Evolutionary conservation across 2,329 filamentous ascomycete genomes (phyloP).

Genomic region (Fusarium caatingaense): DNA sequence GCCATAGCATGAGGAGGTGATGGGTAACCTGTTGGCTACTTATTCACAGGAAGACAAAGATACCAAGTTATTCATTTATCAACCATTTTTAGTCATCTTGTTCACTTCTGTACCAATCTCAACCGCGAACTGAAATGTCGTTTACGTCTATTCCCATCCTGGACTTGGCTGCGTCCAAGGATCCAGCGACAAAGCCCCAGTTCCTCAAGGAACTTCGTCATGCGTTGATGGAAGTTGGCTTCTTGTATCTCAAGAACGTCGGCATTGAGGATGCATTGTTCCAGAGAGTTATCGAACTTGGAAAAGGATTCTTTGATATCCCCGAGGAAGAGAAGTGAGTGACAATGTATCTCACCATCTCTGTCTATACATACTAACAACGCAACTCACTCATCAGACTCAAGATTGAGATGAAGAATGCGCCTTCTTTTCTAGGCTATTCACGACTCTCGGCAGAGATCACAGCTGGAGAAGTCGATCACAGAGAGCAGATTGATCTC

Average conservation of each 20-base stretch:
- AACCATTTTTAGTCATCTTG: conserved; percentile 16
- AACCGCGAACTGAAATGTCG: conserved; percentile 59
- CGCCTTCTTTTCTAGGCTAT: conserved; percentile 77
- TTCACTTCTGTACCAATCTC: background rate
- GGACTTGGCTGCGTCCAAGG: conserved; percentile 74
- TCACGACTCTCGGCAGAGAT: conserved; percentile 73
- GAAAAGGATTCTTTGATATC: conserved; percentile 80
- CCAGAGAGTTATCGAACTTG: conserved; percentile 72
- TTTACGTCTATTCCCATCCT: conserved; percentile 83
- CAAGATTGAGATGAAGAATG: conserved; percentile 79
- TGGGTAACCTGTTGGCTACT: conserved; percentile 30
- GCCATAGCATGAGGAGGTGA: conserved; percentile 48
- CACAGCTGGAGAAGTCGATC: conserved; percentile 80
- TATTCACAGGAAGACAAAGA: conserved; percentile 24
- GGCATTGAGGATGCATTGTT: conserved; percentile 76
- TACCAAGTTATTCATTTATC: conserved; percentile 40
- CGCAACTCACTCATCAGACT: conserved; percentile 55
- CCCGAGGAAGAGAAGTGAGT: conserved; percentile 78
- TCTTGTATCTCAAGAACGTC: conserved; percentile 85
- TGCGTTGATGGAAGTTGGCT: conserved; percentile 87
- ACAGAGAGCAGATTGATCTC: conserved; percentile 88
- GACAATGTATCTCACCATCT: background rate
- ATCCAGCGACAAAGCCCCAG: conserved; percentile 73
- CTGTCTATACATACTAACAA: background rate
- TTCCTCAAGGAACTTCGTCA: conserved; percentile 79